Conservation (phyloP, 2,329 filamentous ascomycete genomes). For the Aureobasidium zeae region DNA sequence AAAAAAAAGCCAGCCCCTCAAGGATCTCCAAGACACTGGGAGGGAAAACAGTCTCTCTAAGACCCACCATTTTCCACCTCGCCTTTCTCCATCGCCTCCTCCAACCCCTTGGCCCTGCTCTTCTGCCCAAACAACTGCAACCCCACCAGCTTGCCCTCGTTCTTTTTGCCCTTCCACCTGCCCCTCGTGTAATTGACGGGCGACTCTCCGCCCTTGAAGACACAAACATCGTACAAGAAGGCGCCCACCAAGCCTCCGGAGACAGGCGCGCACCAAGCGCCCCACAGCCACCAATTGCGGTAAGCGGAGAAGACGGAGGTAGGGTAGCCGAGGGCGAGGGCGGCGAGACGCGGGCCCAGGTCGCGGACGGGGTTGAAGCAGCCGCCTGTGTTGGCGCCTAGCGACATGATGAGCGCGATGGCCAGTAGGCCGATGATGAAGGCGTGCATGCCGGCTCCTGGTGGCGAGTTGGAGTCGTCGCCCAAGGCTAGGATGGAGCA, state of each 20-base stretch:
- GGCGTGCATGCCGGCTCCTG: constrained; percentile 44
- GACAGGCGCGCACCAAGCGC: constrained; percentile 34
- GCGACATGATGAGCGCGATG: constrained; percentile 31
- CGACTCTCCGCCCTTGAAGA: constrained; percentile 42
- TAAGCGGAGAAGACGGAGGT: constrained; percentile 25
- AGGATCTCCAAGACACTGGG: too few species aligned
- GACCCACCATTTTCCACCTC: constrained; percentile 12
- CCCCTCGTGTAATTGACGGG: constrained; percentile 42
- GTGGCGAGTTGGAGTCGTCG: constrained; percentile 24
- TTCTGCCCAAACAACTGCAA: constrained; percentile 19
- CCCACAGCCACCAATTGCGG: constrained; percentile 41
- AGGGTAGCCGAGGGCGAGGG: constrained; percentile 39
- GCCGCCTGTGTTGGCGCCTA: constrained; percentile 40
- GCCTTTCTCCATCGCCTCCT: constrained; percentile 10
- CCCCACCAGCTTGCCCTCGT: constrained; percentile 19
- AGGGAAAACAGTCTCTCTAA: too few species aligned
- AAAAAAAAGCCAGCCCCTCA: too few species aligned
- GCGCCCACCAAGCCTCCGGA: constrained; percentile 36
- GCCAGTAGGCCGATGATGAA: constrained; percentile 41
- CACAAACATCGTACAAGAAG: constrained; percentile 42
- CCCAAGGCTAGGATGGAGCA: constrained; percentile 34
- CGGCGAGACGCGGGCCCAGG: constrained; percentile 42
- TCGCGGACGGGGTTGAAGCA: constrained; percentile 44
- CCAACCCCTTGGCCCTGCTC: background rate
- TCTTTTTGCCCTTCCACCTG: constrained; percentile 21